These are phyloP conservation scores for Neopestalotiopsis rosae DNA, from an alignment of 2,329 filamentous ascomycete genomes.

Conservation along the genomic window DNA sequence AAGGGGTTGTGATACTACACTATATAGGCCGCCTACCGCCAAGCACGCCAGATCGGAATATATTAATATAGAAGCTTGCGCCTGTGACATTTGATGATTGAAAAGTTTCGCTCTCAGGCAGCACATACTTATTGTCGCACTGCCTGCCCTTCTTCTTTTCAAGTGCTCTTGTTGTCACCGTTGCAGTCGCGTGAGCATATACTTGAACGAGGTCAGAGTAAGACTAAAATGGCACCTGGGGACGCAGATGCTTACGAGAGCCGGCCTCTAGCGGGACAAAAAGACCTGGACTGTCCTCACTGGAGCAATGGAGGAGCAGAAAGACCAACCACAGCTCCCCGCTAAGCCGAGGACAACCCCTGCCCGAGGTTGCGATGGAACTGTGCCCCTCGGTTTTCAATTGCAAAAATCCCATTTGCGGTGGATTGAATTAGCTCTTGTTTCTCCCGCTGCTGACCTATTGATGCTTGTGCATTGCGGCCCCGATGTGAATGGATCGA, in stretches of 20 bases:
- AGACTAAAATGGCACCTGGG: background rate
- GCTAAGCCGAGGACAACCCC: slow-evolving; percentile 14
- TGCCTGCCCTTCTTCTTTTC: background rate
- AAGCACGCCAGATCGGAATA: background rate
- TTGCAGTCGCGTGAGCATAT: background rate
- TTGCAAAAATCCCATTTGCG: slow-evolving; percentile 16
- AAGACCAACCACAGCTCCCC: background rate
- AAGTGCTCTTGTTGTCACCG: background rate
- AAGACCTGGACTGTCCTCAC: background rate
- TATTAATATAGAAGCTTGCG: background rate
- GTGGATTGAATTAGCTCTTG: background rate
- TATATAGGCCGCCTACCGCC: background rate
- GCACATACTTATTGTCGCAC: background rate
- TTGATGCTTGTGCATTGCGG: slow-evolving; percentile 4
- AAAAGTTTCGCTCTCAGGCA: background rate
- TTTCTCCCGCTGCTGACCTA: background rate
- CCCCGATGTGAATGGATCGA: background rate
- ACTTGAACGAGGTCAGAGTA: background rate
- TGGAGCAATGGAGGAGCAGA: background rate
- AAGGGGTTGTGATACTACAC: background rate
- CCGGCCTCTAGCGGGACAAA: slow-evolving; percentile 3
- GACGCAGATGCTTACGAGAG: background rate
- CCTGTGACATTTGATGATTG: background rate
- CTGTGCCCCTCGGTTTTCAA: slow-evolving; percentile 13
- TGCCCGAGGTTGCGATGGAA: background rate